phyloP scores from a whole-genome alignment of 768 basidiomycete genomes.

The Kwoniella mangroviensis region DNA sequence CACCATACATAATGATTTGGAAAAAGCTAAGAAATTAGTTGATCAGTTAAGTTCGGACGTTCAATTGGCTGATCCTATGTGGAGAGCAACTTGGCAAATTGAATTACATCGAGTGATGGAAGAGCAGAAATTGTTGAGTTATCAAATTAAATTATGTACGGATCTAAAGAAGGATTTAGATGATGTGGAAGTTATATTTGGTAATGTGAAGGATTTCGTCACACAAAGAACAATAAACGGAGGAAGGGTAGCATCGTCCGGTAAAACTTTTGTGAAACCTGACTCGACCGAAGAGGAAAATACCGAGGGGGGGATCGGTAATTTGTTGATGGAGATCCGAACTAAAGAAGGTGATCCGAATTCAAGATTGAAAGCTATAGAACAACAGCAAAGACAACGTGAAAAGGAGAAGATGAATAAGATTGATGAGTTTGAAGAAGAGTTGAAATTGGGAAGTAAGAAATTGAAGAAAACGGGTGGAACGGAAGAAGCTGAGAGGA shows the following conservation, averaged over 20 bases:
- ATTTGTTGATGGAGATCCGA: constrained; percentile 78
- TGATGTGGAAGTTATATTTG: constrained; percentile 81
- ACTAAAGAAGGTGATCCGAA: constrained; percentile 81
- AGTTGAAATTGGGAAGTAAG: constrained; percentile 78
- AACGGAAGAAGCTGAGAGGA: constrained; percentile 84
- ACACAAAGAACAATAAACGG: constrained; percentile 61
- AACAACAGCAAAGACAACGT: constrained; percentile 78
- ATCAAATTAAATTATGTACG: constrained; percentile 86
- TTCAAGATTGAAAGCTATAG: constrained; percentile 87
- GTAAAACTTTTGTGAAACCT: constrained; percentile 60
- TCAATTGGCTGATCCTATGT: constrained; percentile 87
- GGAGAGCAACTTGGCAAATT: constrained; percentile 98
- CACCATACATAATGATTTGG: constrained; percentile 73
- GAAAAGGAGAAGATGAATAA: constrained; percentile 72
- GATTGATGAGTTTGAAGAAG: constrained; percentile 75
- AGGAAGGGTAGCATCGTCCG: background rate
- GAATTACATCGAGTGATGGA: constrained; percentile 96
- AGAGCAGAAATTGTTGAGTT: constrained; percentile 90
- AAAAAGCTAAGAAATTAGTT: constrained; percentile 69
- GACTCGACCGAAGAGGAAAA: constrained; percentile 63
- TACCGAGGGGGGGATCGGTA: constrained; percentile 66
- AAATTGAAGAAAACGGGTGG: constrained; percentile 95
- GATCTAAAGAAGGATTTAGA: constrained; percentile 92
- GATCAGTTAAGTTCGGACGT: constrained; percentile 81
- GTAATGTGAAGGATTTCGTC: constrained; percentile 83